phyloP scores from a whole-genome alignment of 2,329 filamentous ascomycete genomes.

The Penicillium sp. region DNA sequence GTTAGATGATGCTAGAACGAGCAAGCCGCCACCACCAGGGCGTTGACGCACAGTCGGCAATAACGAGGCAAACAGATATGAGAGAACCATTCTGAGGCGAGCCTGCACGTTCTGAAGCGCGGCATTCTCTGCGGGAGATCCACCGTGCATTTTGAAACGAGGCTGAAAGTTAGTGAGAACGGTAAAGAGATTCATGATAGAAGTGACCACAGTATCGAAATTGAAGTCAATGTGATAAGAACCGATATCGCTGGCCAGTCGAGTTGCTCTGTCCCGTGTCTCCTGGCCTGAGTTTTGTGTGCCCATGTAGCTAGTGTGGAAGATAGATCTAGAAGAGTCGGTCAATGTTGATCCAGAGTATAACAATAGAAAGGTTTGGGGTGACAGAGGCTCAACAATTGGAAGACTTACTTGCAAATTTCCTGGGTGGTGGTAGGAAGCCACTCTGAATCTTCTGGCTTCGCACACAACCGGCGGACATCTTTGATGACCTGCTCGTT shows the following conservation, averaged over 20 bases:
- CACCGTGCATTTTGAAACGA: conserved; percentile 64
- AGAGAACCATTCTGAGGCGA: conserved; percentile 62
- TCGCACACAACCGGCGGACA: conserved; percentile 52
- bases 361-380: background rate
- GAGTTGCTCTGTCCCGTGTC: conserved; percentile 64
- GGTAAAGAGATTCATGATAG: conserved; percentile 59
- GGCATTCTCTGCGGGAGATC: conserved; percentile 59
- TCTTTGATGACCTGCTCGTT: conserved; percentile 54
- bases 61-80: conserved; percentile 64
- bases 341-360: background rate
- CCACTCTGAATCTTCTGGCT: conserved; percentile 48
- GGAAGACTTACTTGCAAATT: conserved; percentile 47
- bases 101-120: conserved; percentile 69
- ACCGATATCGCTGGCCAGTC: conserved; percentile 61
- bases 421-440: conserved; percentile 59
- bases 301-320: conserved; percentile 69
- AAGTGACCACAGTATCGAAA: conserved; percentile 66
- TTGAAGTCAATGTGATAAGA: conserved; percentile 70
- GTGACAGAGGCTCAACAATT: background rate
- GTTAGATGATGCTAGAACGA: conserved; percentile 68
- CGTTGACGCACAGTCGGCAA: conserved; percentile 59
- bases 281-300: conserved; percentile 65
- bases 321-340: conserved; percentile 39
- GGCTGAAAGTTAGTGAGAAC: conserved; percentile 60
- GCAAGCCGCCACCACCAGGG: conserved; percentile 56